These are phyloP conservation scores for Metschnikowia arizonensis DNA, from an alignment of 805 yeast genomes.

Conservation along the genomic window DNA sequence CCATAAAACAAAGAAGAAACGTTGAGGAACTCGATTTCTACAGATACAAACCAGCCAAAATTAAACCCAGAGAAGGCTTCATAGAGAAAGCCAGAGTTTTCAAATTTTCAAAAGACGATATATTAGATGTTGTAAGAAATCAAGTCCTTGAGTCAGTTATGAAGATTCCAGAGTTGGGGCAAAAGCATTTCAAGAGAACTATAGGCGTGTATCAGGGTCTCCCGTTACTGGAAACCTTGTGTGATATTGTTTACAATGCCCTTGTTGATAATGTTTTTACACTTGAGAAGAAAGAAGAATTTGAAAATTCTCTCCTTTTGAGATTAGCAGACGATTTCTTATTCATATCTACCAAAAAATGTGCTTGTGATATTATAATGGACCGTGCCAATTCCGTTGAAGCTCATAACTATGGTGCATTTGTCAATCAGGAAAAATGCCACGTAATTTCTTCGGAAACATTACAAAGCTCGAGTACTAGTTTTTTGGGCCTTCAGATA, in stretches of 20 bases:
- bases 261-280: slow-evolving; percentile 41
- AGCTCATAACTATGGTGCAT: slow-evolving; percentile 33
- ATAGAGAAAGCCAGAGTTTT: slow-evolving; percentile 32
- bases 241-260: slow-evolving; percentile 67
- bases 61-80: slow-evolving; percentile 6
- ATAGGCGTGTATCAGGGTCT: slow-evolving; percentile 85
- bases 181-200: slow-evolving; percentile 41
- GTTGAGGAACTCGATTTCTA: slow-evolving; percentile 4
- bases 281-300: slow-evolving; percentile 10
- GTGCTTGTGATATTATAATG: slow-evolving; percentile 19
- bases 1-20: neutral
- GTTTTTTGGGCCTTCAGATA: slow-evolving; percentile 32
- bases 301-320: slow-evolving; percentile 38
- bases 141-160: slow-evolving; percentile 54
- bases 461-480: slow-evolving; percentile 6
- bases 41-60: neutral
- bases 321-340: slow-evolving; percentile 85
- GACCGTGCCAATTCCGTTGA: slow-evolving; percentile 18
- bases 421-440: slow-evolving; percentile 29
- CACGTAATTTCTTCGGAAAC: slow-evolving; percentile 17
- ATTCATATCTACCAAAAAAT: slow-evolving; percentile 48
- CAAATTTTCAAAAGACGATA: slow-evolving; percentile 39
- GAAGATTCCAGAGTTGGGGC: slow-evolving; percentile 32
- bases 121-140: slow-evolving; percentile 42
- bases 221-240: slow-evolving; percentile 66